A percentile compares a stretch with the other conserved stretches of the same genome.
These are phyloP conservation scores for Ophiostoma australiae DNA, from an alignment of 2,329 filamentous ascomycete species.

Conservation along the genomic window DNA sequence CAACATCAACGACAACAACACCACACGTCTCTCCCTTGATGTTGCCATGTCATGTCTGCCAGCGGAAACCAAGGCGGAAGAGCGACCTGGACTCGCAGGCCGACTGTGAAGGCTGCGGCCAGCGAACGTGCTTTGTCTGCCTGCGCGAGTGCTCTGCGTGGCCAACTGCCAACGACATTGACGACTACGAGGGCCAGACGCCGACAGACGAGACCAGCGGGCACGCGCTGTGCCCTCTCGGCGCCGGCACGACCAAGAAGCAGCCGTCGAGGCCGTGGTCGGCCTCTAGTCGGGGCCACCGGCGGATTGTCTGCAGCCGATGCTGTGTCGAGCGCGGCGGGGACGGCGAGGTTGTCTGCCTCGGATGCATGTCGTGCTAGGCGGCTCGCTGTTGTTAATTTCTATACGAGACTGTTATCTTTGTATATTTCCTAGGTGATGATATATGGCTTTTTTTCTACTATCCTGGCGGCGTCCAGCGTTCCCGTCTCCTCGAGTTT, in stretches of 20 bases:
- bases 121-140: constrained; percentile 64
- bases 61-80: constrained; percentile 59
- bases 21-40: background rate
- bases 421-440: background rate
- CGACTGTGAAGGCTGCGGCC: constrained; percentile 57
- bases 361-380: constrained; percentile 51
- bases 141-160: constrained; percentile 57
- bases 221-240: too few relatives aligned
- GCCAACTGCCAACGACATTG: constrained; percentile 30
- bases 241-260: constrained; percentile 13
- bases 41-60: constrained; percentile 63
- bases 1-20: background rate
- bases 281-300: constrained; percentile 41
- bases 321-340: constrained; percentile 63
- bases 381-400: constrained; percentile 17
- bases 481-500: background rate
- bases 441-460: background rate
- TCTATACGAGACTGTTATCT: background rate
- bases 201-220: background rate
- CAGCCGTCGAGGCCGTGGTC: constrained; percentile 33
- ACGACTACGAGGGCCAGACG: constrained; percentile 8
- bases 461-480: background rate
- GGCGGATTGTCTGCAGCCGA: constrained; percentile 57
- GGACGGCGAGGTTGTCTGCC: constrained; percentile 62
- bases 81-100: constrained; percentile 62